phyloP scores from a whole-genome alignment of 1,284 basidiomycete genomes.

The Lentinula novae-zelandiae region DNA sequence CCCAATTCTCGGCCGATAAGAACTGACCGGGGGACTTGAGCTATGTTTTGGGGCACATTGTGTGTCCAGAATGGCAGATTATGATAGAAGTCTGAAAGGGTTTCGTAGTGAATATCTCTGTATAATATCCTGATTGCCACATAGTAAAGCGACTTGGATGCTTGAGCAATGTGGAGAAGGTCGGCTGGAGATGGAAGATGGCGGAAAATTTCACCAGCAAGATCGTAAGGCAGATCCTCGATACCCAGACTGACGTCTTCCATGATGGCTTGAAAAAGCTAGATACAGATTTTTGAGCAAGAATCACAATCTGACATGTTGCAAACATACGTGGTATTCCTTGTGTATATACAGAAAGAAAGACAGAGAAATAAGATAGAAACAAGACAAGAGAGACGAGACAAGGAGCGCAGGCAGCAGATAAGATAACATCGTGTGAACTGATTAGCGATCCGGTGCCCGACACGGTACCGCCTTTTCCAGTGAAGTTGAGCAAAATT shows the following conservation, averaged over 20 bases:
- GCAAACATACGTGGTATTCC: too few species aligned
- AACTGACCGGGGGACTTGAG: not conserved
- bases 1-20: not conserved
- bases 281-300: too few species aligned
- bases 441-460: too few species aligned
- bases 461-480: too few species aligned
- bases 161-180: constrained; percentile 1
- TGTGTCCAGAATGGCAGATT: constrained; percentile 1
- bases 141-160: not conserved
- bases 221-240: not conserved
- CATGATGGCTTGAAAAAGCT: not conserved
- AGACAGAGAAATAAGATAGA: too few species aligned
- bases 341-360: too few species aligned
- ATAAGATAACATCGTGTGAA: too few species aligned
- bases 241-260: not conserved
- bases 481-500: too few species aligned
- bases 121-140: not conserved
- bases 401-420: too few species aligned
- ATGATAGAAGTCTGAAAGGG: not conserved
- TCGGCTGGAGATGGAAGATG: constrained; percentile 2
- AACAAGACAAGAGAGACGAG: too few species aligned
- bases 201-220: constrained; percentile 3
- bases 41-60: not conserved
- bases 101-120: not conserved
- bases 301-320: too few species aligned